Evolutionary conservation across 208 protist genomes (phyloP).

Genomic region (Acanthamoeba divionensis): DNA sequence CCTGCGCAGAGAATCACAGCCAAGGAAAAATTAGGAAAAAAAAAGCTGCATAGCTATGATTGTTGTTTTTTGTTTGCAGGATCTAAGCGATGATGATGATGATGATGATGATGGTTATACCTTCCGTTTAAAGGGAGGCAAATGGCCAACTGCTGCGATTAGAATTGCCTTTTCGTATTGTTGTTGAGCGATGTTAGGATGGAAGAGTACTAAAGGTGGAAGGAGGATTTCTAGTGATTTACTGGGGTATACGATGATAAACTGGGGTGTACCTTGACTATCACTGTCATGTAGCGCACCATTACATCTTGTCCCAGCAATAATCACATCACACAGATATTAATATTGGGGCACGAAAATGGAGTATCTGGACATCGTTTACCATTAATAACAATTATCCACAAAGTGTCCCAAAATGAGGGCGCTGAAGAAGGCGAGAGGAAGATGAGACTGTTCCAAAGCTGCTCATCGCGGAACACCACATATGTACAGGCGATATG

Average conservation of each 20-base stretch:
- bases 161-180: no score
- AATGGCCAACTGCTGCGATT: background rate
- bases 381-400: constrained; percentile 54
- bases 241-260: no score
- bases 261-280: constrained; percentile 15
- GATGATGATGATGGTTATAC: no score
- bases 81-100: no score
- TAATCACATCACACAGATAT: no score
- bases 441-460: constrained; percentile 44
- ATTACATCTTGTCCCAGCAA: constrained; percentile 57
- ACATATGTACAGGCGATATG: constrained; percentile 52
- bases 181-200: no score
- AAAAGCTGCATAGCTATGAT: background rate
- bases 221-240: no score
- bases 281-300: constrained; percentile 51
- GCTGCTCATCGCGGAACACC: background rate
- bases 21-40: background rate
- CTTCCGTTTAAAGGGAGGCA: constrained; percentile 50
- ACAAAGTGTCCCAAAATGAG: constrained; percentile 54
- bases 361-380: background rate
- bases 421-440: background rate
- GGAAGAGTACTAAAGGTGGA: no score
- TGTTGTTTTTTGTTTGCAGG: background rate
- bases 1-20: background rate
- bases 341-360: background rate